These are phyloP conservation scores for Bassia scoparia DNA, from an alignment of 148 eudicot species.

Conservation along the genomic window DNA sequence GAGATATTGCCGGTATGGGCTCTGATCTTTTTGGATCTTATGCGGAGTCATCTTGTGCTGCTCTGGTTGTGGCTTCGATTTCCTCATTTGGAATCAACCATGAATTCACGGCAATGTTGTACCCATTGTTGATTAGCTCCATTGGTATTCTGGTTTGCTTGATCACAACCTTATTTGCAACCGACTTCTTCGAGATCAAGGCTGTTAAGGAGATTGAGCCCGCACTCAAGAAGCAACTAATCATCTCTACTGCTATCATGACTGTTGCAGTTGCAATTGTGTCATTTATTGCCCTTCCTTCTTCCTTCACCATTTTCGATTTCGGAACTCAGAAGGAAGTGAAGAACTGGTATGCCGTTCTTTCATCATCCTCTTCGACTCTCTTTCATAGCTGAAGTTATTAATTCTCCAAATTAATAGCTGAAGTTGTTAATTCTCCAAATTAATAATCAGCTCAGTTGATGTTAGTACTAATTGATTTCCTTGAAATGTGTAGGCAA, in stretches of 20 bases:
- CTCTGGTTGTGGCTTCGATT: conserved; percentile 88
- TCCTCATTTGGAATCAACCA: conserved; percentile 82
- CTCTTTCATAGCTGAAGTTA: background rate
- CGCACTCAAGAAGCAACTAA: conserved; percentile 68
- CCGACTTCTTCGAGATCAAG: conserved; percentile 88
- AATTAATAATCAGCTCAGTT: background rate
- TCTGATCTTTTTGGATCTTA: conserved; percentile 95
- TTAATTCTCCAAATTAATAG: too few species aligned
- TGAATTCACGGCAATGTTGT: conserved; percentile 73
- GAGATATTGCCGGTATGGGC: conserved; percentile 98
- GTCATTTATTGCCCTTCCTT: conserved; percentile 67
- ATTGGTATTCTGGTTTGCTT: conserved; percentile 77
- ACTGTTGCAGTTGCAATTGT: conserved; percentile 65
- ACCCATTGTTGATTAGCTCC: conserved; percentile 70
- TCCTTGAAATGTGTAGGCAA: conserved; percentile 53
- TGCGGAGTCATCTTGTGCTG: conserved; percentile 95
- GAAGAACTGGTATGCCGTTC: conserved; percentile 61
- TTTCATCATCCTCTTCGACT: background rate
- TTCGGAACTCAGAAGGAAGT: conserved; percentile 81
- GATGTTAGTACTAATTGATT: background rate
- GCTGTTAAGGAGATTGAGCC: conserved; percentile 85
- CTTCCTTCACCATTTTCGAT: conserved; percentile 75
- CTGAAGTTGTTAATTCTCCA: too few species aligned
- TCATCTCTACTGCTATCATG: conserved; percentile 82
- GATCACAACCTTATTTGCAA: conserved; percentile 82